Percentiles rank a stretch among this genome's conserved stretches.
Evolutionary conservation across 164 flowering plant genomes (phyloP).

Genomic region (Buxus sempervirens): DNA sequence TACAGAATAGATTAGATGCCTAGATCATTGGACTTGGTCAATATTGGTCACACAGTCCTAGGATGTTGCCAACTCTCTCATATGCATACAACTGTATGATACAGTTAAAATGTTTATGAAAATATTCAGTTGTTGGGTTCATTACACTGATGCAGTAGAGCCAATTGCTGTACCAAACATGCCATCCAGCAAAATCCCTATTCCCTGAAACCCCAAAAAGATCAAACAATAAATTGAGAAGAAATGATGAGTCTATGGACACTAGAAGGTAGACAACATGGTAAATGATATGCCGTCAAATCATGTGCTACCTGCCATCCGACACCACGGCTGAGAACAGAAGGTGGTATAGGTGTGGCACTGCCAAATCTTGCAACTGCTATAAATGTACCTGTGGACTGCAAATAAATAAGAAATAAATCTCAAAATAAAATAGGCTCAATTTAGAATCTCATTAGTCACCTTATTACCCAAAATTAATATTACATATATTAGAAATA

Average conservation of each 20-base stretch:
- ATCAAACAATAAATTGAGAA: neutral
- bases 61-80: neutral
- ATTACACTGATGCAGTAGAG: slow-evolving; percentile 84
- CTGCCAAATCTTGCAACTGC: slow-evolving; percentile 68
- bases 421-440: neutral
- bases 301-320: slow-evolving; percentile 67
- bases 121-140: neutral
- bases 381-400: slow-evolving; percentile 72
- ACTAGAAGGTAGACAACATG: neutral
- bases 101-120: neutral
- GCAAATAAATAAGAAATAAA: slow-evolving; percentile 20
- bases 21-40: neutral
- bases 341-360: slow-evolving; percentile 82
- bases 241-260: neutral
- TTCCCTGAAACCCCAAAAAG: slow-evolving; percentile 49
- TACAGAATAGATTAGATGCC: neutral
- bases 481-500: no score
- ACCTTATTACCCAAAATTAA: no score
- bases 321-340: slow-evolving; percentile 65
- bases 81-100: neutral
- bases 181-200: slow-evolving; percentile 67
- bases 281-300: neutral
- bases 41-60: neutral
- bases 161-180: slow-evolving; percentile 75
- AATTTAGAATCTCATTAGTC: neutral